Conservation (phyloP, 129 eudicot species). For the Arctium minus region DNA sequence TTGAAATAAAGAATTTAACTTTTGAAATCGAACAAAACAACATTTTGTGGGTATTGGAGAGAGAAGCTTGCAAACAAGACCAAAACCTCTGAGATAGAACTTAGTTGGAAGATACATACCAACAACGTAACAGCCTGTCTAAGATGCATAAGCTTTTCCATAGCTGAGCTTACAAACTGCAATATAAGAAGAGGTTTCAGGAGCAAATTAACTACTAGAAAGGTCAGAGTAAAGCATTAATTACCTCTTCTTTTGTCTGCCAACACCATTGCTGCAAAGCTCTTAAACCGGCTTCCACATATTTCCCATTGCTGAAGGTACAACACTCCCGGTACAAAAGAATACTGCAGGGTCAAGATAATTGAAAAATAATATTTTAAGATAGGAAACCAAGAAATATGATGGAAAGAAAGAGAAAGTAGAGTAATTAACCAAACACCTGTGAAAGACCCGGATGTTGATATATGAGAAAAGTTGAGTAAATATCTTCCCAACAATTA, state of each 20-base stretch:
- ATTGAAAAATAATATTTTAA: neutral
- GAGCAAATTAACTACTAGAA: neutral
- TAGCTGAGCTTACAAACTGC: slow-evolving; percentile 70
- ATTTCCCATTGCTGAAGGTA: slow-evolving; percentile 73
- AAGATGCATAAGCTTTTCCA: slow-evolving; percentile 76
- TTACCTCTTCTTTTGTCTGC: slow-evolving; percentile 74
- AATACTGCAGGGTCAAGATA: slow-evolving; percentile 38
- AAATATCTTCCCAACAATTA: slow-evolving; percentile 61
- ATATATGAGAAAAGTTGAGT: slow-evolving; percentile 58
- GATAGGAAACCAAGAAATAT: neutral
- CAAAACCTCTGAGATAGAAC: neutral
- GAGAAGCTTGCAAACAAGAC: neutral
- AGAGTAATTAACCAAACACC: slow-evolving; percentile 26
- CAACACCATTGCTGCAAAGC: slow-evolving; percentile 68
- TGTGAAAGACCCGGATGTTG: slow-evolving; percentile 68
- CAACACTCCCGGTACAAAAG: slow-evolving; percentile 75
- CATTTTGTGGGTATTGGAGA: neutral
- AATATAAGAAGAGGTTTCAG: neutral
- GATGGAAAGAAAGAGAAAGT: neutral
- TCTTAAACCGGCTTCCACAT: slow-evolving; percentile 69
- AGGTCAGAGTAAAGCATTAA: neutral
- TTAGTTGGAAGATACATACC: slow-evolving; percentile 32
- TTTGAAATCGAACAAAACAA: too few species aligned
- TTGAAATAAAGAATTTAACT: too few species aligned
- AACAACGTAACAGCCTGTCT: slow-evolving; percentile 81